A percentile compares a stretch with the other conserved stretches of the same genome.
phyloP scores from a whole-genome alignment of 495 filamentous ascomycete species.

The Penicillium dipodomyicola region DNA sequence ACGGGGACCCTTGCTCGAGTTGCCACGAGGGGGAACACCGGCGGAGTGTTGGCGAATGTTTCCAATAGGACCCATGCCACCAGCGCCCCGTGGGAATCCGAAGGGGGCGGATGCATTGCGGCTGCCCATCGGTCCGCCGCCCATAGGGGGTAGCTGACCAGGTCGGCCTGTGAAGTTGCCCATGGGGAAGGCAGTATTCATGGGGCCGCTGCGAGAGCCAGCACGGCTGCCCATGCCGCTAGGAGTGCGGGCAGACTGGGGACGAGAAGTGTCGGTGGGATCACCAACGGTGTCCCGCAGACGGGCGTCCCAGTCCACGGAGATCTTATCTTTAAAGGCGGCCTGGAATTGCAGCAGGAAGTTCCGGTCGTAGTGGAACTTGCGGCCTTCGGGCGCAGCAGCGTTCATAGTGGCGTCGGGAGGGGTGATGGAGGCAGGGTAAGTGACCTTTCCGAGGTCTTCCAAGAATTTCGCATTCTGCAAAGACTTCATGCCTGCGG shows the following conservation, averaged over 20 bases:
- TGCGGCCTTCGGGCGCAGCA: conserved; percentile 67
- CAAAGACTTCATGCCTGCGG: conserved; percentile 85
- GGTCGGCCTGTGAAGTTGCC: conserved; percentile 8
- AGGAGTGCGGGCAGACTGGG: conserved; percentile 69
- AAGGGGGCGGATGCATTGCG: conserved; percentile 1
- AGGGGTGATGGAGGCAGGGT: conserved; percentile 76
- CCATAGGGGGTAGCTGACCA: conserved; percentile 10
- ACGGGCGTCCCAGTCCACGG: conserved; percentile 80
- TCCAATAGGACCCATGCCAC: conserved; percentile 52
- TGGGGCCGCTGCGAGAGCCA: conserved; percentile 51
- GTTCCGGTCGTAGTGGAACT: conserved; percentile 91
- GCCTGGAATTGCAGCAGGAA: conserved; percentile 97
- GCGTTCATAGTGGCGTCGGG: conserved; percentile 88
- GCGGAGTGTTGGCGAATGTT: conserved; percentile 15
- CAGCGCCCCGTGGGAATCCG: conserved; percentile 4
- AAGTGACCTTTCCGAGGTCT: conserved; percentile 63
- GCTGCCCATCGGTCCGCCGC: background rate
- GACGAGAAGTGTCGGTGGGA: conserved; percentile 61
- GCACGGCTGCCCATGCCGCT: conserved; percentile 44
- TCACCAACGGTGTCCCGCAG: conserved; percentile 84
- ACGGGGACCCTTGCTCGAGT: conserved; percentile 31
- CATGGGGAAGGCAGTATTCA: conserved; percentile 61
- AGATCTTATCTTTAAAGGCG: conserved; percentile 93
- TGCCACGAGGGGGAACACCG: conserved; percentile 34
- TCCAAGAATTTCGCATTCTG: conserved; percentile 81